A percentile compares a stretch with the other conserved stretches of the same genome.
Evolutionary conservation across 1,284 basidiomycete species (phyloP).

Genomic region (Tilletia horrida): DNA sequence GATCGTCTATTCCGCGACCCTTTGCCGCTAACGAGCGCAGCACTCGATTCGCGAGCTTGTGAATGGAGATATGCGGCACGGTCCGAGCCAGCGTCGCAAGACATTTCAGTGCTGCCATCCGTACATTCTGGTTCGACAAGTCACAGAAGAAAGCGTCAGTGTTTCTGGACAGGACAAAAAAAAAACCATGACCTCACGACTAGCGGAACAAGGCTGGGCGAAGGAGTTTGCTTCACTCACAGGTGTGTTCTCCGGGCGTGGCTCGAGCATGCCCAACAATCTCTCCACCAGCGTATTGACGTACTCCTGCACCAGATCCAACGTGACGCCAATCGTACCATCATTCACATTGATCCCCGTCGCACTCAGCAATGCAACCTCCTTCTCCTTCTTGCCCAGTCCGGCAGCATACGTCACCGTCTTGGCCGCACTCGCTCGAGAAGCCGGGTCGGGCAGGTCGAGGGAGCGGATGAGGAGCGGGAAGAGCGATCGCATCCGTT

Average conservation of each 20-base stretch:
- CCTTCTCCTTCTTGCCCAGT: conserved; percentile 58
- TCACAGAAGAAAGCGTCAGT: conserved; percentile 17
- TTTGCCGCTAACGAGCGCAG: conserved; percentile 66
- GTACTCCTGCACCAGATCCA: conserved; percentile 24
- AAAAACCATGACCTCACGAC: not conserved
- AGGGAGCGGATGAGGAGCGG: conserved; percentile 83
- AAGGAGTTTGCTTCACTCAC: conserved; percentile 22
- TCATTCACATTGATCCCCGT: conserved; percentile 61
- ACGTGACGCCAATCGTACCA: conserved; percentile 2
- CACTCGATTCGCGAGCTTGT: conserved; percentile 69
- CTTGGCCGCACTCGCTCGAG: conserved; percentile 75
- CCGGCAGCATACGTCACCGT: conserved; percentile 70
- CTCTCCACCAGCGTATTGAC: conserved; percentile 6
- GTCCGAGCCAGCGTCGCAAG: conserved; percentile 69
- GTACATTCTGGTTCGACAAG: conserved; percentile 63
- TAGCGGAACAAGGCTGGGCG: not conserved
- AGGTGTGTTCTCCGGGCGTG: conserved; percentile 34
- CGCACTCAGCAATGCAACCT: conserved; percentile 55
- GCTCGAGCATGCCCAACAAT: not conserved
- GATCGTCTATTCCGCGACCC: conserved; percentile 43
- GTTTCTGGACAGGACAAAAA: not conserved
- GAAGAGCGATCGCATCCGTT: conserved; percentile 64
- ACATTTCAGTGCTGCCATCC: conserved; percentile 71
- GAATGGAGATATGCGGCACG: conserved; percentile 74
- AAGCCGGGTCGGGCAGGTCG: conserved; percentile 68